Evolutionary conservation across 192 early-diverging fungal genomes (phyloP).

Genomic region (Umbelopsis sp.): DNA sequence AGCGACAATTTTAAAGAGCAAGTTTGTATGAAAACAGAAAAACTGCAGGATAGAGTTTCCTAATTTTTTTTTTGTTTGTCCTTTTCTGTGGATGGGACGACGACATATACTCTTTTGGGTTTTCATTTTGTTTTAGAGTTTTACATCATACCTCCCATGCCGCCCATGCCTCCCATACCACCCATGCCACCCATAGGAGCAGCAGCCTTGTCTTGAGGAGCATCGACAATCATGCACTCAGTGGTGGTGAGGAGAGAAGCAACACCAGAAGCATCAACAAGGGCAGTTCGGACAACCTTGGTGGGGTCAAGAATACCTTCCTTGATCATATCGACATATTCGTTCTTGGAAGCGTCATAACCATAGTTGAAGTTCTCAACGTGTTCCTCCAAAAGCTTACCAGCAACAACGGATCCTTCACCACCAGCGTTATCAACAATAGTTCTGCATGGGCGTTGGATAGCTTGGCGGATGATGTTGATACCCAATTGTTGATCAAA

Average conservation of each 20-base stretch:
- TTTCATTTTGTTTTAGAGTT: not conserved
- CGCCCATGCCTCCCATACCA: conserved; percentile 66
- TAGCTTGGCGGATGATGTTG: conserved; percentile 93
- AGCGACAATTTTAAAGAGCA: too few species aligned
- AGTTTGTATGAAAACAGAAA: too few species aligned
- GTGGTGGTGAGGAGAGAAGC: conserved; percentile 97
- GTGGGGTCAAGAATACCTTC: conserved; percentile 97
- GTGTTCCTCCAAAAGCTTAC: conserved; percentile 86
- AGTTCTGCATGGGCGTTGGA: conserved; percentile 89
- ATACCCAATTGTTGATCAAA: conserved; percentile 99
- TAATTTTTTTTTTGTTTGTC: too few species aligned
- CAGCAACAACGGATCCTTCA: conserved; percentile 96
- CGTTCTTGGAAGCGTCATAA: conserved; percentile 89
- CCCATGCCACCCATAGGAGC: conserved; percentile 77
- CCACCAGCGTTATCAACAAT: conserved; percentile 98
- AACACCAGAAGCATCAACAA: conserved; percentile 96
- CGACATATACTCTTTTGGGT: not conserved
- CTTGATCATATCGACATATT: conserved; percentile 97
- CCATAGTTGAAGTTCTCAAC: conserved; percentile 86
- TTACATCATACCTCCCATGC: conserved; percentile 51
- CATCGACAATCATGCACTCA: conserved; percentile 98
- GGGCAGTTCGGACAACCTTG: conserved; percentile 98
- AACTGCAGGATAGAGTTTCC: too few species aligned
- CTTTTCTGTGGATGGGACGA: too few species aligned
- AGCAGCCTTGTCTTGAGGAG: conserved; percentile 65